Evolutionary conservation across 2,329 filamentous ascomycete species (phyloP).

Genomic region (Arachnomyces sp.): DNA sequence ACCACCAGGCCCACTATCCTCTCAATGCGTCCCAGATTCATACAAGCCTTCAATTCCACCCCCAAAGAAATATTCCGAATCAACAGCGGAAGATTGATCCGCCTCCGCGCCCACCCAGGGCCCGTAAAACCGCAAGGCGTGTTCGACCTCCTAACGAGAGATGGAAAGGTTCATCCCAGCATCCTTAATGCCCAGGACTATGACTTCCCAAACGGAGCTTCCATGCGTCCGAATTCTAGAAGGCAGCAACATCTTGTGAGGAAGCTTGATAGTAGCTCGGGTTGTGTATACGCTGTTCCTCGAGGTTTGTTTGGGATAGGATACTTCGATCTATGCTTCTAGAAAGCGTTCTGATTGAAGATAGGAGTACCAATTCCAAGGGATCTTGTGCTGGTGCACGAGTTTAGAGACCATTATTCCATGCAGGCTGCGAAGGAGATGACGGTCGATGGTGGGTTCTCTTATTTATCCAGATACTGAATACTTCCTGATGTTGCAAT

Average conservation of each 20-base stretch:
- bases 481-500: background rate
- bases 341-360: background rate
- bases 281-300: slow-evolving; percentile 8
- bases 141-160: slow-evolving; percentile 4
- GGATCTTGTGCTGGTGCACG: slow-evolving; percentile 18
- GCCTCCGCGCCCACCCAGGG: slow-evolving; percentile 2
- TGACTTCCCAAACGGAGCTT: slow-evolving; percentile 4
- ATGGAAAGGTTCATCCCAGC: slow-evolving; percentile 1
- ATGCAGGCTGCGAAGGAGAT: slow-evolving; percentile 15
- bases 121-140: background rate
- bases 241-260: slow-evolving; percentile 6
- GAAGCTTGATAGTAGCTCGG: slow-evolving; percentile 1
- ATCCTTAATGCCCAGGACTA: background rate
- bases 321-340: background rate
- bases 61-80: slow-evolving; percentile 3
- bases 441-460: slow-evolving; percentile 12
- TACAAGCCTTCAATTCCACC: slow-evolving; percentile 3
- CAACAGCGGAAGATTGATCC: slow-evolving; percentile 1
- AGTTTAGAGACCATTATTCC: slow-evolving; percentile 17
- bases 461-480: too few species aligned
- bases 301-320: slow-evolving; percentile 4
- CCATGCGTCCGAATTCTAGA: slow-evolving; percentile 11
- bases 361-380: slow-evolving; percentile 12
- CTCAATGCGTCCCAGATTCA: background rate
- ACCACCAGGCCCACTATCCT: too few species aligned